Percentiles rank a stretch among this genome's conserved stretches.
These are phyloP conservation scores for Ceratocystis cubensis DNA, from an alignment of 2,329 filamentous ascomycete species.

Conservation along the genomic window DNA sequence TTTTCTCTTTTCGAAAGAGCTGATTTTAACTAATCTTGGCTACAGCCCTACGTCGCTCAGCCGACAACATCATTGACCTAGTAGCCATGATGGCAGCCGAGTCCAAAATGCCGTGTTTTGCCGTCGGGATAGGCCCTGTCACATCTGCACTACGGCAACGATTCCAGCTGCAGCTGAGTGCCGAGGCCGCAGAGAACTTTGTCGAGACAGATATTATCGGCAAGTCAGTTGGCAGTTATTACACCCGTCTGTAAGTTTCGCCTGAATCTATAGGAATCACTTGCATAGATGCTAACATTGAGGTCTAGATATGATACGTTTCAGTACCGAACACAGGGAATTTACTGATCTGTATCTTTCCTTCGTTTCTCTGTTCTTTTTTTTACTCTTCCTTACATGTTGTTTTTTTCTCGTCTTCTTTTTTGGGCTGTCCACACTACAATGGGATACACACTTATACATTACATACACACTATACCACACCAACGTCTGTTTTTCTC, in stretches of 20 bases:
- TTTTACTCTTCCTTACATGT: constrained; percentile 8
- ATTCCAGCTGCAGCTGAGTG: constrained; percentile 71
- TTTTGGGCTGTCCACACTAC: constrained; percentile 2
- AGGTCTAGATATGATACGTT: constrained; percentile 61
- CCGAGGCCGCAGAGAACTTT: constrained; percentile 68
- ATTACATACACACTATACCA: constrained; percentile 9
- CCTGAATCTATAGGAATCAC: neutral
- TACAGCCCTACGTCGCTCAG: constrained; percentile 58
- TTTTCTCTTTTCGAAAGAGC: neutral
- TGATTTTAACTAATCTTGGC: constrained; percentile 21
- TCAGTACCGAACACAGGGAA: constrained; percentile 78
- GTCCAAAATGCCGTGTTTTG: constrained; percentile 75
- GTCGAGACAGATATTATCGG: constrained; percentile 67
- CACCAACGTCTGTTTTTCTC: neutral
- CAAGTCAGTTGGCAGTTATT: constrained; percentile 77
- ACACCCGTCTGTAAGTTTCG: constrained; percentile 60
- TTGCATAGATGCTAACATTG: constrained; percentile 20
- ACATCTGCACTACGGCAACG: constrained; percentile 57
- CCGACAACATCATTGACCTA: constrained; percentile 68
- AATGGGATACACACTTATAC: neutral
- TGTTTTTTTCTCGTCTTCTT: neutral
- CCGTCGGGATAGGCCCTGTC: constrained; percentile 58
- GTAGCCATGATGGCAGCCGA: constrained; percentile 75
- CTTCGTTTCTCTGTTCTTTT: constrained; percentile 1
- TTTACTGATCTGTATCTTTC: constrained; percentile 45